Evolutionary conservation across 208 protist species (phyloP), one percentile per base, ranked within the genome.

Genomic region (Trichomonas gallinae): DNA sequence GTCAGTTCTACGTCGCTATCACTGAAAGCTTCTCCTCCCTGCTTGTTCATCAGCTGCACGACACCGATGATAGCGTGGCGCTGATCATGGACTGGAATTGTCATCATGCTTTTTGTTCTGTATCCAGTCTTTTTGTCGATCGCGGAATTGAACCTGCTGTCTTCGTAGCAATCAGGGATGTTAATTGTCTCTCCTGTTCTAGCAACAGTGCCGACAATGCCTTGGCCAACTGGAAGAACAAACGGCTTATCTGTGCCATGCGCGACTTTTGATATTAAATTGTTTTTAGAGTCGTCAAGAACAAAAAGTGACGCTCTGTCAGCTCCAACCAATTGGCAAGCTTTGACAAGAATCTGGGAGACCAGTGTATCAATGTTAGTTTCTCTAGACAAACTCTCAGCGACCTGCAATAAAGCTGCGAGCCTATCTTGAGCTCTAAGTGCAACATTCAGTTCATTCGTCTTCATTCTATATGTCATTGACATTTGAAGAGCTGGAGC

Each of bases 291-390:
- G n/a, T 93, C 87, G 82, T 97, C 97, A 45, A 97, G 38, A n/a
- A 96, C 85, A 44, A 96, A 96, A 46, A 97, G 63, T 13, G 97
- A 96, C 44, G 93, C 96, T 63, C 83, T 89, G 36, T 97, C 97
- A 34, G 96, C 96, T 8, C 88, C 46, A 26, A 97, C 63, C 0
- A 97, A 58, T 23, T 96, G 0, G 42, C 96, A 96, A 9, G 63
- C 45, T 31, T 97, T 97, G 0, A 63, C 40, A 11, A 96, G 83
- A 46, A 97, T 96, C n/a, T 44, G 40, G 1, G 34, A 63, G 6
- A 97, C 96, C 17, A 97, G 40, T 49, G 40, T 85, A 26, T 49
- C n/a, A 45, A 97, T 97, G 26, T 81, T 97, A 38, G 96, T 97
- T 46, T 97, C 42, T 45, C 58, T 72, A 11, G 72, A 96, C 23